Percentiles rank a stretch among this genome's conserved stretches.
Evolutionary conservation across 225 moss, liverwort and hornwort species (phyloP).

Genomic region (Marchantia paleacea): DNA sequence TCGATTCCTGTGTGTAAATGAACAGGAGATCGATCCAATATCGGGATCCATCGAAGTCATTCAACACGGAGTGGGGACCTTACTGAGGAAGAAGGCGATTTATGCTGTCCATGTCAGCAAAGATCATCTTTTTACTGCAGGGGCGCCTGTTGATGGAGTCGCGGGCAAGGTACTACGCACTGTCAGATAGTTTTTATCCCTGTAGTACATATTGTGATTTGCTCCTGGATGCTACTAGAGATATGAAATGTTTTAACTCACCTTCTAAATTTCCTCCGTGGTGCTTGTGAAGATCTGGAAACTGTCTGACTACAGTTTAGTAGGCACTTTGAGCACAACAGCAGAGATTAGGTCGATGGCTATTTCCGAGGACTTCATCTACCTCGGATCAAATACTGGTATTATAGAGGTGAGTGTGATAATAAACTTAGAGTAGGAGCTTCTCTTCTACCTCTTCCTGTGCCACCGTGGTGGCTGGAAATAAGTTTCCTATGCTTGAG

Average conservation of each 20-base stretch:
- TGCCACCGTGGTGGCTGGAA: neutral
- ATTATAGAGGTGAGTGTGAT: slow-evolving; percentile 35
- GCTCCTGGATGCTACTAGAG: neutral
- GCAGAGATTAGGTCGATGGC: slow-evolving; percentile 49
- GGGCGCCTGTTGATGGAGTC: slow-evolving; percentile 41
- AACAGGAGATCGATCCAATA: slow-evolving; percentile 39
- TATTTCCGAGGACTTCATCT: slow-evolving; percentile 49
- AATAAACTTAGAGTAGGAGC: neutral
- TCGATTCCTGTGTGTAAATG: neutral
- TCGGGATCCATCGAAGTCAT: slow-evolving; percentile 32
- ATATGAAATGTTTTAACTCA: neutral
- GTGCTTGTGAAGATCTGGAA: slow-evolving; percentile 41
- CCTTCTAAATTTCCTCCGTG: neutral
- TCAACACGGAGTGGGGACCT: slow-evolving; percentile 37
- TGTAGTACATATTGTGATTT: neutral
- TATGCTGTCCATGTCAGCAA: slow-evolving; percentile 40
- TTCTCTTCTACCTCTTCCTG: neutral
- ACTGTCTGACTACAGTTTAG: slow-evolving; percentile 27
- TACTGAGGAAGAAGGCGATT: slow-evolving; percentile 44
- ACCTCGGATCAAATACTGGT: slow-evolving; percentile 38
- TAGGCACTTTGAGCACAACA: slow-evolving; percentile 27
- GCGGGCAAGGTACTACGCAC: slow-evolving; percentile 33
- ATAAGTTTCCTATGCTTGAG: neutral
- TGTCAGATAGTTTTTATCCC: no score
- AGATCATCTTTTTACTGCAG: slow-evolving; percentile 41